Percentiles rank a stretch among this genome's conserved stretches.
phyloP scores from a whole-genome alignment of 2,329 filamentous ascomycete species.

The Scopulariopsis brevicaulis region DNA sequence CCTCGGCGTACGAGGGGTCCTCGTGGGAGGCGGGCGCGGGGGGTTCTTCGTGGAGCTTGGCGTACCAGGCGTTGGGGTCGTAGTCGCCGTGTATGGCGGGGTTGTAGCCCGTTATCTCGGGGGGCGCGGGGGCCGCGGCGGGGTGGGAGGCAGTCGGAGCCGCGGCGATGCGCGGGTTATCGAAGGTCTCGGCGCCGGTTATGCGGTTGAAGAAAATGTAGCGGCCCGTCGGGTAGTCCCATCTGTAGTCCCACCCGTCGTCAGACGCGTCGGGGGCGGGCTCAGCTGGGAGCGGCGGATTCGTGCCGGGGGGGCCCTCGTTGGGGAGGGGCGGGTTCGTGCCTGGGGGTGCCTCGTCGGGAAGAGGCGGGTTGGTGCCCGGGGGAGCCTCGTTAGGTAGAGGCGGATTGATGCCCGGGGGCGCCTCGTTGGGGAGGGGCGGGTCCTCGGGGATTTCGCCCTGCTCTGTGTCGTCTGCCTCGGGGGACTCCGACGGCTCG shows the following conservation, averaged over 20 bases:
- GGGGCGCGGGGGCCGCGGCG: constrained; percentile 17
- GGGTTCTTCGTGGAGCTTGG: constrained; percentile 39
- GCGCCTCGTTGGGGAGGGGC: background rate
- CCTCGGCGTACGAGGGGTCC: background rate
- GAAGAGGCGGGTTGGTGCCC: background rate
- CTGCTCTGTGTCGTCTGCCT: background rate
- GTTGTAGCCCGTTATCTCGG: constrained; percentile 58
- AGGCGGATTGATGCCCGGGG: no score
- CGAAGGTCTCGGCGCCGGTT: constrained; percentile 67
- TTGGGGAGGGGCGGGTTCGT: constrained; percentile 5
- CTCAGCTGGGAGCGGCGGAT: constrained; percentile 30
- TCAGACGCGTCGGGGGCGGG: constrained; percentile 35
- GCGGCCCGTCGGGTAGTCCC: constrained; percentile 55
- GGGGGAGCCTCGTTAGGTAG: no score
- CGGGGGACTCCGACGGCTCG: background rate
- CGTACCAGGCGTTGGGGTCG: constrained; percentile 92
- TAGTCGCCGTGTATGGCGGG: constrained; percentile 94
- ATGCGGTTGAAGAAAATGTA: constrained; percentile 83
- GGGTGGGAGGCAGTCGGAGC: constrained; percentile 17
- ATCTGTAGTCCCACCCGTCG: constrained; percentile 72
- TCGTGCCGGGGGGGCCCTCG: constrained; percentile 6
- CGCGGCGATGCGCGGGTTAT: constrained; percentile 62
- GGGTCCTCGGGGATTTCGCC: constrained; percentile 1
- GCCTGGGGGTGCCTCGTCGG: constrained; percentile 5
- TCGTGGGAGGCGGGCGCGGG: constrained; percentile 13